A percentile compares a stretch with the other conserved stretches of the same genome.
Conservation (phyloP, 345 rosid species). For the Euclidium syriacum region DNA sequence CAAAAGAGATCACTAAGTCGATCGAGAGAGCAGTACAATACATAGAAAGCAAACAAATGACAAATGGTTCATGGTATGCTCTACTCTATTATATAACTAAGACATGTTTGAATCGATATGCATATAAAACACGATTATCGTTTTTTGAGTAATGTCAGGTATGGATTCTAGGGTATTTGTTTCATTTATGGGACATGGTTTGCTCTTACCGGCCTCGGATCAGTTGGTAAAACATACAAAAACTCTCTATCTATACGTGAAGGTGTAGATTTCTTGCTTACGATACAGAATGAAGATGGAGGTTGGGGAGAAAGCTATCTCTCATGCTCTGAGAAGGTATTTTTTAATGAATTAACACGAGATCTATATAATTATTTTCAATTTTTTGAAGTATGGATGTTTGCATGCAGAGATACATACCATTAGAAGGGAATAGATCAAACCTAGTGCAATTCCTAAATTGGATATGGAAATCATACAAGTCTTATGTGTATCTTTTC, state of each 20-base stretch:
- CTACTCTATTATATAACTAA: no score
- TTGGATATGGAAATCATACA: no score
- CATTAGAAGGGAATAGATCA: slow-evolving; percentile 39
- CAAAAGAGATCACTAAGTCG: no score
- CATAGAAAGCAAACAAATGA: no score
- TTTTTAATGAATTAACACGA: not conserved
- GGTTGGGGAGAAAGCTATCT: slow-evolving; percentile 30
- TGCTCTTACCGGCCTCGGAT: slow-evolving; percentile 10
- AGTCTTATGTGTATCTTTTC: no score
- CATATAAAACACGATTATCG: no score
- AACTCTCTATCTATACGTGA: not conserved
- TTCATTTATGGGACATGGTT: slow-evolving; percentile 22
- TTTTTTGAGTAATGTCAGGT: slow-evolving; percentile 13
- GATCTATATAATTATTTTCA: not conserved
- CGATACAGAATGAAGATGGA: slow-evolving; percentile 14
- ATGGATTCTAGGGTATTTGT: slow-evolving; percentile 20
- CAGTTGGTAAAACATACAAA: not conserved
- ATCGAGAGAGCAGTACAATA: no score
- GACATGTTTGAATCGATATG: no score
- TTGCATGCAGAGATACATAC: slow-evolving; percentile 16
- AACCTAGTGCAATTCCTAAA: slow-evolving; percentile 51
- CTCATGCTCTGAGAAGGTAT: slow-evolving; percentile 9
- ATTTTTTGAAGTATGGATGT: not conserved
- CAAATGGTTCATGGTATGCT: no score
- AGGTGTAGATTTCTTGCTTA: slow-evolving; percentile 8